Percentiles rank a stretch among this genome's conserved stretches.
Evolutionary conservation across 345 rosid species (phyloP).

Genomic region (Aegle marmelos): DNA sequence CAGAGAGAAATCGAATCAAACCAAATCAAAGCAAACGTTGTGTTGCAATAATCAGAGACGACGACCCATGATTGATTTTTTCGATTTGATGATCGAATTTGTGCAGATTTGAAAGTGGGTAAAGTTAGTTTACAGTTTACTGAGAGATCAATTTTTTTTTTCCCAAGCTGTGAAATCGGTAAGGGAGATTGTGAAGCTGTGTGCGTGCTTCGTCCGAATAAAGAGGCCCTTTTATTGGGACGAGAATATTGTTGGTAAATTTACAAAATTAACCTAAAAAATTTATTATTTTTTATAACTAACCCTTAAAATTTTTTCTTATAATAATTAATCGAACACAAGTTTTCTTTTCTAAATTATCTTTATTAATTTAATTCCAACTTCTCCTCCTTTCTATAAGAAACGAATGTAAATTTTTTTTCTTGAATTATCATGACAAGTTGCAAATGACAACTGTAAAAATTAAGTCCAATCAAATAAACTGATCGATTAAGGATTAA

Average conservation of each 20-base stretch:
- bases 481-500: too few species aligned
- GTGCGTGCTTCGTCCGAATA: background rate
- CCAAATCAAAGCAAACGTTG: conserved; percentile 29
- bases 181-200: background rate
- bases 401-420: too few species aligned
- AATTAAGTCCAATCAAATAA: too few species aligned
- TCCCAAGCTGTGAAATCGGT: background rate
- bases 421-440: too few species aligned
- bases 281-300: too few species aligned
- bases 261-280: too few species aligned
- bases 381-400: too few species aligned
- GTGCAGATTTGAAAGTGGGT: background rate
- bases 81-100: background rate
- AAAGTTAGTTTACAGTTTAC: background rate
- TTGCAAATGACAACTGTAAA: too few species aligned
- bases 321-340: too few species aligned
- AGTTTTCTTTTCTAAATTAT: too few species aligned
- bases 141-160: background rate
- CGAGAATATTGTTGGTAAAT: background rate
- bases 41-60: background rate
- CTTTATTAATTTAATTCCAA: too few species aligned
- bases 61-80: conserved; percentile 13
- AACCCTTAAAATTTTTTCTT: too few species aligned
- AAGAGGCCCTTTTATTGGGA: background rate
- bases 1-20: conserved; percentile 12